These are phyloP conservation scores for Fomitopsis pinicola DNA, from an alignment of 1,284 basidiomycete species.

Conservation along the genomic window DNA sequence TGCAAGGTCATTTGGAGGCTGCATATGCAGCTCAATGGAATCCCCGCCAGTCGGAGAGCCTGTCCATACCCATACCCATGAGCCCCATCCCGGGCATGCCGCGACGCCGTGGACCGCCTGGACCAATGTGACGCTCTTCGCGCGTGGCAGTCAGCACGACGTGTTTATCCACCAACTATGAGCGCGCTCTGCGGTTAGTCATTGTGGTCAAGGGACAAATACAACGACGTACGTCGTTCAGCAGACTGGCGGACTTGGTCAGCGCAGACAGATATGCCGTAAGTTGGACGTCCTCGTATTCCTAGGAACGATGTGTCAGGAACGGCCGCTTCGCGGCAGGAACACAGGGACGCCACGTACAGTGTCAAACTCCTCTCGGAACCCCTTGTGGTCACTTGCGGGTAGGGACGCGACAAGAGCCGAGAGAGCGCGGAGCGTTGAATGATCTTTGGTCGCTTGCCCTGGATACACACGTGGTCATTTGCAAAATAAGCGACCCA, in stretches of 20 bases:
- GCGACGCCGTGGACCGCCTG: conserved; percentile 18
- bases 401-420: conserved; percentile 86
- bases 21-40: conserved; percentile 30
- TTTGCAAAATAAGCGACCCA: neutral
- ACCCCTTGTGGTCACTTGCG: conserved; percentile 74
- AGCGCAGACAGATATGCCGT: conserved; percentile 85
- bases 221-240: conserved; percentile 76
- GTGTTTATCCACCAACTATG: conserved; percentile 33
- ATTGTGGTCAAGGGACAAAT: neutral
- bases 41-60: conserved; percentile 48
- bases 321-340: neutral
- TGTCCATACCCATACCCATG: conserved; percentile 31
- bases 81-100: conserved; percentile 15
- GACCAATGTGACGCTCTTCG: conserved; percentile 25
- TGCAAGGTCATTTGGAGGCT: neutral
- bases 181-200: neutral
- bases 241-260: conserved; percentile 81
- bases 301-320: conserved; percentile 43
- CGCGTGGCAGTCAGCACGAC: conserved; percentile 28
- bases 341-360: conserved; percentile 37
- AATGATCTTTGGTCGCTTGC: conserved; percentile 68
- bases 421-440: conserved; percentile 78
- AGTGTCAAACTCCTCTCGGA: conserved; percentile 82
- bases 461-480: conserved; percentile 35
- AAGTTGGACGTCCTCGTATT: conserved; percentile 93